A percentile compares a stretch with the other conserved stretches of the same genome.
Evolutionary conservation across 1,284 basidiomycete species (phyloP).

Genomic region (Vanrija sp.): DNA sequence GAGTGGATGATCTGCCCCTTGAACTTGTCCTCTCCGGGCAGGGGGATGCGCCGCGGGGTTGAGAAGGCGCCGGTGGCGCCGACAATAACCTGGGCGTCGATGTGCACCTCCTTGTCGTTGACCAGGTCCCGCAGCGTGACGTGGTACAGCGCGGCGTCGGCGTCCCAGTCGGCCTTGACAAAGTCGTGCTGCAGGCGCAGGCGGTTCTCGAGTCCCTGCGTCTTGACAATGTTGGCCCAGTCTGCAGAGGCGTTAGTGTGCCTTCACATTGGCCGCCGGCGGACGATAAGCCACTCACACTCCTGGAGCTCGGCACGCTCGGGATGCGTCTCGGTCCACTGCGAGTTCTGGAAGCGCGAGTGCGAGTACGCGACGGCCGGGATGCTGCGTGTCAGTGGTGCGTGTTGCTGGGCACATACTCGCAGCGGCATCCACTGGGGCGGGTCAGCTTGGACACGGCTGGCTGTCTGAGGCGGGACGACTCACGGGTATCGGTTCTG

Average conservation of each 20-base stretch:
- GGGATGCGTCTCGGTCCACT: conserved; percentile 17
- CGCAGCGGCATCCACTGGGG: conserved; percentile 7
- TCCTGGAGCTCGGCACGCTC: conserved; percentile 14
- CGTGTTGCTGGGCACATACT: neutral
- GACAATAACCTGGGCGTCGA: conserved; percentile 14
- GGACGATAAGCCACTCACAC: neutral
- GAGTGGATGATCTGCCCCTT: conserved; percentile 25
- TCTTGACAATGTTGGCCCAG: conserved; percentile 16
- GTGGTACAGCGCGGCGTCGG: conserved; percentile 4
- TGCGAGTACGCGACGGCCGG: conserved; percentile 14
- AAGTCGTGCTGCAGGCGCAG: conserved; percentile 13
- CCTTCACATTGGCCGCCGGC: neutral
- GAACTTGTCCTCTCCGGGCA: conserved; percentile 21
- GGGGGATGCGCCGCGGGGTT: conserved; percentile 13
- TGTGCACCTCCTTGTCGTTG: conserved; percentile 9
- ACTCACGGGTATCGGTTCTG: conserved; percentile 14
- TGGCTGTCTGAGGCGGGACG: neutral
- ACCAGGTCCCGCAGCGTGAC: conserved; percentile 13
- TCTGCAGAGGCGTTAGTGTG: neutral
- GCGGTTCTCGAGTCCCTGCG: conserved; percentile 15
- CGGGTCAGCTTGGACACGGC: neutral
- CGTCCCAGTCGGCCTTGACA: conserved; percentile 18
- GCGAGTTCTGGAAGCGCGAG: conserved; percentile 15
- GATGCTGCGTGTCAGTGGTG: conserved; percentile 1
- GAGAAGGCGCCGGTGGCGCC: conserved; percentile 14